A percentile compares a stretch with the other conserved stretches of the same genome.
These are phyloP conservation scores for Cynanchum wilfordii DNA, from an alignment of 257 asterid species.

Conservation along the genomic window DNA sequence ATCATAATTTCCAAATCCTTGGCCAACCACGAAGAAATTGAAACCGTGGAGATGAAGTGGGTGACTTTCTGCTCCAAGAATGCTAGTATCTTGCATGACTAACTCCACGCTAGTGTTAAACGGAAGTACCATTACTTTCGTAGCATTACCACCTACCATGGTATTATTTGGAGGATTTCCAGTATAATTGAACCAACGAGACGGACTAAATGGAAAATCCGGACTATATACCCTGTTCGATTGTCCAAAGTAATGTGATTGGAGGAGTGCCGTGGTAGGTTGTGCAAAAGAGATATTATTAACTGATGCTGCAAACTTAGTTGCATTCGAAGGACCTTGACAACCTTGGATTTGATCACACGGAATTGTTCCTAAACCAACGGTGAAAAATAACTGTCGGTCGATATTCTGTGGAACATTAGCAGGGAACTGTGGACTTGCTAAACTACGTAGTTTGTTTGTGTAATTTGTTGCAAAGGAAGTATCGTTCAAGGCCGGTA, in stretches of 20 bases:
- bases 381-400: constrained; percentile 41
- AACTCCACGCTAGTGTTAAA: constrained; percentile 48
- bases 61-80: constrained; percentile 61
- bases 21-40: constrained; percentile 64
- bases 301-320: constrained; percentile 46
- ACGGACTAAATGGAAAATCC: constrained; percentile 43
- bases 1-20: constrained; percentile 52
- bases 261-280: constrained; percentile 51
- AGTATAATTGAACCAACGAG: constrained; percentile 47
- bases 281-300: constrained; percentile 42
- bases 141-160: constrained; percentile 30
- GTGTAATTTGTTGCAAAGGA: constrained; percentile 37
- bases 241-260: constrained; percentile 41
- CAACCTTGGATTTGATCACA: constrained; percentile 44
- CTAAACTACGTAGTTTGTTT: constrained; percentile 38
- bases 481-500: constrained; percentile 52
- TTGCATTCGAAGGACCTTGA: constrained; percentile 51
- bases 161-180: constrained; percentile 54
- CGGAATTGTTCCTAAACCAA: constrained; percentile 51
- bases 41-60: constrained; percentile 69
- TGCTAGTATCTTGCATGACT: constrained; percentile 56
- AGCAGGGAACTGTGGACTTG: constrained; percentile 42
- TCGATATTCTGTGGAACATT: constrained; percentile 44
- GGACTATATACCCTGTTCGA: constrained; percentile 38
- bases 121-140: constrained; percentile 43